Base-by-base conservation (phyloP, 2,329 filamentous ascomycete genomes). In the Trichoderma koningiopsis region DNA sequence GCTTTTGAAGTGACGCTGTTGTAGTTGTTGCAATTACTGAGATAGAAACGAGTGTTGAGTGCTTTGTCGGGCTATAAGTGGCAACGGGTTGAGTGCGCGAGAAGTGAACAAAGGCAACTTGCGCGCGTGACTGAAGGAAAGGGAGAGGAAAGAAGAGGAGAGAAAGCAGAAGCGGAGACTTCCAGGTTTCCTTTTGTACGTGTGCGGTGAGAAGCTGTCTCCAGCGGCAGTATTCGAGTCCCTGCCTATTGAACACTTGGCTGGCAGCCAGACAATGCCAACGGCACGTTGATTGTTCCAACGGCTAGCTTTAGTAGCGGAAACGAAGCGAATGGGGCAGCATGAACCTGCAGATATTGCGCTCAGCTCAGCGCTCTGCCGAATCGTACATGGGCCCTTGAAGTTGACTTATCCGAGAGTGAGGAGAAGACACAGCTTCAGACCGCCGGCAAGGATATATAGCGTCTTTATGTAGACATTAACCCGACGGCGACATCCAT, bases 171-270 rank as follows among this genome's bases (percentile, higher is more conserved):
- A 27, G 31, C 29, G 52, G 37, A 43, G 40, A 52, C 59, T 29
- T 27, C n/a, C 37, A 56, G n/a, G 53, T 27, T 60, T 49, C 27
- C 40, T 27, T 31, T 68, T 31, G 43, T 60, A 49, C 53, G 56
- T 35, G 55, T 68, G 65, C 64, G 64, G 64, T 67, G 64, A 67
- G 63, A 19, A 35, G 52, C 43, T 16, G 16, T 35, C 62, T 65
- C 35, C 52, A 7, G 22, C 55, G 64, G 64, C 64, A 67, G 55
- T 59, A 67, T 57, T 57, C 52, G 64, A 59, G 29, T 40, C 27
- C 29, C 22, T 57, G 40, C 31, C 16, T 67, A 24, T 37, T 57
- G 47, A 22, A 53, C 43, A 63, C 29, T 5, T 63, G 60, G 27
- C 47, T 27, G 33, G 4, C 55, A 29, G 55, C 22, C 40, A 43